Evolutionary conservation across 208 protist species (phyloP), one percentile per base, ranked within the genome.

Genomic region (Acanthamoeba sp.): DNA sequence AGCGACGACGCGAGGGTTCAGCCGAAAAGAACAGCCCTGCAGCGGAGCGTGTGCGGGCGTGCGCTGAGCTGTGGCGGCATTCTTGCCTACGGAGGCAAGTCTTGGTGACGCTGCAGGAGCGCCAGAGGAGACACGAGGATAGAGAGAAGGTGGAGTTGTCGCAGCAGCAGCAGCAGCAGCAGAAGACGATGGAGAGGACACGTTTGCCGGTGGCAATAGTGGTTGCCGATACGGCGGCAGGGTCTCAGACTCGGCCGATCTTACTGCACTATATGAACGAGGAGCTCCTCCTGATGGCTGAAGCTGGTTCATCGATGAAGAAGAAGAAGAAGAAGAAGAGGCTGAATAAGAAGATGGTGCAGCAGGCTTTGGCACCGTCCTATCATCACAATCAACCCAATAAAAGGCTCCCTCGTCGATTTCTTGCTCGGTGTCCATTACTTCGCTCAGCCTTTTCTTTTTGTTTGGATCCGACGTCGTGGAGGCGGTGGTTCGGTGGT

Each of bases 1-100:
- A 82, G 71, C 71, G 71, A 14, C 22, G 20, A 82, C 5, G 38
- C 71, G 71, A 40, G 71, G 71, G 27, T 82, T 82, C 20, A 82
- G 10, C 36, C 12, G 14, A 27, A 82, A 82, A 10, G 71, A 82
- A 32, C n/a, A 82, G 2, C 22, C n/a, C 71, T 40, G 40, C n/a
- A 82, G 71, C 38, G 71, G 38, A 40, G 38, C 34, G 71, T 82
- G 32, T 5, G 71, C 71, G 0, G 71, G 71, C 0, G 71, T 82
- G 38, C 27, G 71, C 34, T 16, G 24, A 2, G 22, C 16, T 2
- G 24, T 24, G 71, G 22, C 14, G 14, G 20, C 62, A 6, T 7
- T 34, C 7, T 71, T 27, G 50, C 18, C 10, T 6, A 24, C 34
- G 5, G 71, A 20, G 12, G 36, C 4, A 27, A 22, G 1, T 48